A percentile compares a stretch with the other conserved stretches of the same genome.
Evolutionary conservation across 345 rosid genomes (phyloP).

Genomic region (Eutrema japonicum): DNA sequence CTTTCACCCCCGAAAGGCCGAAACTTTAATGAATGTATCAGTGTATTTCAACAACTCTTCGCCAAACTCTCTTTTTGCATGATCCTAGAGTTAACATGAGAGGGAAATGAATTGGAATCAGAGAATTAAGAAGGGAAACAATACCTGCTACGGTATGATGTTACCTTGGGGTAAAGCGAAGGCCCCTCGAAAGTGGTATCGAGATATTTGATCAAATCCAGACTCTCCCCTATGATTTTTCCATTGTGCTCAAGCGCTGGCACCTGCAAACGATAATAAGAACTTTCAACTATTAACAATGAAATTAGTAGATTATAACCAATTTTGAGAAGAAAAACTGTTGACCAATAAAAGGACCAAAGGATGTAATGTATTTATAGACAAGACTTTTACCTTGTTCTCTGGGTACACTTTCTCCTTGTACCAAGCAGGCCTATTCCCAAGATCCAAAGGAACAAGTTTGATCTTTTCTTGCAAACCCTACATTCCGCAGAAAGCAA

Average conservation of each 20-base stretch:
- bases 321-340: background rate
- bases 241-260: constrained; percentile 94
- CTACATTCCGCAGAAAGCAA: constrained; percentile 41
- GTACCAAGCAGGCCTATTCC: constrained; percentile 87
- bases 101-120: background rate
- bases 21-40: constrained; percentile 53
- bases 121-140: background rate
- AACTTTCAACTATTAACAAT: background rate
- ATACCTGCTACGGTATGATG: background rate
- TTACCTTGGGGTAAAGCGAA: constrained; percentile 69
- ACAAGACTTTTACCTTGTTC: constrained; percentile 64
- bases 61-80: constrained; percentile 57
- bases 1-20: background rate
- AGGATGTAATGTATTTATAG: background rate
- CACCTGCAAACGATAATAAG: constrained; percentile 51
- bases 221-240: constrained; percentile 83
- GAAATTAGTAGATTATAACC: background rate
- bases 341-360: background rate
- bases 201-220: constrained; percentile 74
- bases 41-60: constrained; percentile 66
- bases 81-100: constrained; percentile 59
- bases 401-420: constrained; percentile 76
- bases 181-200: constrained; percentile 90
- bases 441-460: constrained; percentile 75
- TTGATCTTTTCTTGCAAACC: constrained; percentile 83